Evolutionary conservation across 345 rosid species (phyloP), one percentile per base, ranked within the genome.

Genomic region (Aethionema arabicum): DNA sequence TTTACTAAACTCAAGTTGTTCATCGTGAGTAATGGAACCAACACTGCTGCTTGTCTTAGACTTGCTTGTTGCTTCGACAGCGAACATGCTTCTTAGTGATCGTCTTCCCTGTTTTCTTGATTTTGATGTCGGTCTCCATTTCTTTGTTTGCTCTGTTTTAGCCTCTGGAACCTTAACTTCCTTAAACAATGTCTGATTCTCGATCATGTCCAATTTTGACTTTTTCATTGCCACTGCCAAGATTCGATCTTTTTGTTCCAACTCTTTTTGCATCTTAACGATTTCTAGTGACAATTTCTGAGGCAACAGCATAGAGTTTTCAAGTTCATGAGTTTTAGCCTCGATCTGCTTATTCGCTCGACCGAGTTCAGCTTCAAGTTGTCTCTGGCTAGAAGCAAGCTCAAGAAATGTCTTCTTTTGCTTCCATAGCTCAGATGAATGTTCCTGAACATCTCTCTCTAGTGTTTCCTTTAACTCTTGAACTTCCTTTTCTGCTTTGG

Each of bases 391-490:
- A 2, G 99, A 93, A 45, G 85, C 96, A 15, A 93, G 78, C 85
- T 93, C 99, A 30, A 93, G 82, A 46, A 93, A 90, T 53, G 97
- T 87, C 41, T 91, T 87, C 57, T 87, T 93, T 65, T 83, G 97
- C 79, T 79, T 90, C 92, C 88, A 77, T 31, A 90, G 64, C 79
- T 85, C 95, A 35, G 76, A 65, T 0, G 87, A 79, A 72, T 91
- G 86, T 69, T 82, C 96, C 53, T 83, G 82, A 56, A 83, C 85
- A 62, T 74, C 79, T 16, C 67, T 78, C 77, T 74, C 83, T 4
- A 76, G 74, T 1, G 70, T 61, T 68, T 85, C 90, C 74, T 79
- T 85, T 65, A 83, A 49, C 13, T 87, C 93, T 53, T 80, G 79
- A 11, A 67, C 76, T 50, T 74, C 51, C 13, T 60, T 76, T 50